These are phyloP conservation scores for Tephrocybe sp. DNA, from an alignment of 768 basidiomycete genomes.

Conservation along the genomic window DNA sequence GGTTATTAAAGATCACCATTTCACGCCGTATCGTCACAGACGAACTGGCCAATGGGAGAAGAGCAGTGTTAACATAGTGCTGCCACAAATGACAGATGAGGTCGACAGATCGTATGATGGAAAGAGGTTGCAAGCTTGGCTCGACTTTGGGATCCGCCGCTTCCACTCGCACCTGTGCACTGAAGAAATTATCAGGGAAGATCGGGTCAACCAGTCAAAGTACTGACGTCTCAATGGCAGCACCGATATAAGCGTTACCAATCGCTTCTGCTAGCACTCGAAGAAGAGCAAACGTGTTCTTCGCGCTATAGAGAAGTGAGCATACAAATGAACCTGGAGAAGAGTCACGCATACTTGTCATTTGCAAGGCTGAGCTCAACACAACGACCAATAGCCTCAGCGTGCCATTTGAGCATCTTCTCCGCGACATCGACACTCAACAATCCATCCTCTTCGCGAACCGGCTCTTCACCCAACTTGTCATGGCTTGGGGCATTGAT, in stretches of 20 bases:
- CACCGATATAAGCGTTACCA: conserved; percentile 81
- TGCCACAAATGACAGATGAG: conserved; percentile 97
- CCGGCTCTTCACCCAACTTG: conserved; percentile 62
- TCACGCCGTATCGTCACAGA: conserved; percentile 89
- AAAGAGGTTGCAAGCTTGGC: conserved; percentile 71
- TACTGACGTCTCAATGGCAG: conserved; percentile 90
- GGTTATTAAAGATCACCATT: conserved; percentile 91
- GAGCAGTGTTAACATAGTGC: conserved; percentile 87
- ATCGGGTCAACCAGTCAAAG: neutral
- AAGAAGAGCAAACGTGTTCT: conserved; percentile 82
- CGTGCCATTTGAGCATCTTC: conserved; percentile 96
- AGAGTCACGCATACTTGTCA: conserved; percentile 69
- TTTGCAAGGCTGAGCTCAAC: conserved; percentile 81
- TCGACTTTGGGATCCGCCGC: conserved; percentile 74
- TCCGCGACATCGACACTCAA: conserved; percentile 78
- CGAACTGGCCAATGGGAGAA: conserved; percentile 83
- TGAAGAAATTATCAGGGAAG: conserved; percentile 29
- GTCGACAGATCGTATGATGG: conserved; percentile 70
- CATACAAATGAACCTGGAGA: neutral
- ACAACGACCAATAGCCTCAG: conserved; percentile 92
- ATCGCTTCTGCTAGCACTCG: conserved; percentile 87
- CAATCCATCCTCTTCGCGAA: conserved; percentile 80
- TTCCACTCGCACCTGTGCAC: conserved; percentile 72
- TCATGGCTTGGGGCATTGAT: conserved; percentile 56
- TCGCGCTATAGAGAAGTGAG: conserved; percentile 55